Evolutionary conservation across 805 yeast species (phyloP), one percentile per base, ranked within the genome.

Genomic region (Pichia rugopelliculosa): DNA sequence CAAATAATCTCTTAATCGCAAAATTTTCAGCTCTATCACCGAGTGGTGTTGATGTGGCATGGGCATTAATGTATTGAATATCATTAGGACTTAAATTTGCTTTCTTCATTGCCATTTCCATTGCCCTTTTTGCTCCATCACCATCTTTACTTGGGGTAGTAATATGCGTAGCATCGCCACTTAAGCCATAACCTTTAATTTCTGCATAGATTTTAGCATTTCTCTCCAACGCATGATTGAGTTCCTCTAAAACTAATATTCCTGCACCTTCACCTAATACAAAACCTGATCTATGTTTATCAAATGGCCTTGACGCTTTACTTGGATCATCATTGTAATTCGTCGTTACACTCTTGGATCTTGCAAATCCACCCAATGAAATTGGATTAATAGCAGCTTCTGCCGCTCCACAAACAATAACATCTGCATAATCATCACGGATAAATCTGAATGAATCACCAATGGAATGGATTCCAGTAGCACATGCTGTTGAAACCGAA

Each of bases 191-290:
- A 3, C 99, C 97, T 1, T 70, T 69, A 12, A 93, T 67, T 59
- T 88, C 96, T 5, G 87, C 96, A 57, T 87, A 82, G 1, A 93
- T 83, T 1, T 71, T 68, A 5, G 80, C 79, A 1, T 82, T 82
- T 55, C 95, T 72, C 0, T 59, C 60, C 36, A 70, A 51, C 0
- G 97, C 98, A 65, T 85, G 93, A 33, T 84, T 82, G 49, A 86
- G 68, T 15, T 76, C 78, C 62, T 93, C 98, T 36, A 93, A 61
- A 0, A 91, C 69, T 38, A 95, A 53, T 1, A 87, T 75, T 4
- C 96, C 98, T 17, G 91, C 73, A 2, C 99, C 99, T 69, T 93
- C 99, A 26, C 96, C 83, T 27, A 93, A 71, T 0, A 93, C 96
- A 66, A 93, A 93, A 4, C 99, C 99, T 48, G 74, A 75, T 51